Evolutionary conservation across 805 yeast genomes (phyloP).

Genomic region (Candida sakaeoensis): DNA sequence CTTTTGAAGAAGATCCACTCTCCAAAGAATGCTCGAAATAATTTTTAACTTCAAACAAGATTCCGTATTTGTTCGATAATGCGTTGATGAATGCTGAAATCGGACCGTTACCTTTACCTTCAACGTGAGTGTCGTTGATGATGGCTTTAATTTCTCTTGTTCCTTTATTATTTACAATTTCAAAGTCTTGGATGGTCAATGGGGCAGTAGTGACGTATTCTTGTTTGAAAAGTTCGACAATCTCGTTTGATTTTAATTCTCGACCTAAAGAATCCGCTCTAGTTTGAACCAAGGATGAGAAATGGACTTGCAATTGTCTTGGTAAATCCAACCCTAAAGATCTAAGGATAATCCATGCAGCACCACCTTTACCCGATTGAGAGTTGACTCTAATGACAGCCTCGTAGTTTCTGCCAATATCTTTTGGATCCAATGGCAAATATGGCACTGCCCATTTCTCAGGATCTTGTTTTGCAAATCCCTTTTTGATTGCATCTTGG

Average conservation of each 20-base stretch:
- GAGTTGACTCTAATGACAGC: constrained; percentile 82
- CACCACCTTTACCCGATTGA: constrained; percentile 87
- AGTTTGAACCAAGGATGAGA: constrained; percentile 61
- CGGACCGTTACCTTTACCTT: constrained; percentile 75
- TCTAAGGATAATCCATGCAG: constrained; percentile 76
- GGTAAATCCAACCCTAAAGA: constrained; percentile 72
- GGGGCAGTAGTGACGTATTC: constrained; percentile 45
- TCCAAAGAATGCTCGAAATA: constrained; percentile 75
- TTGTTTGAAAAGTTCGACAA: constrained; percentile 51
- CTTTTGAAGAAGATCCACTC: constrained; percentile 65
- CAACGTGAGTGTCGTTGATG: constrained; percentile 26
- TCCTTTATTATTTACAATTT: constrained; percentile 40
- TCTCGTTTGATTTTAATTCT: constrained; percentile 67
- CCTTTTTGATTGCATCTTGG: constrained; percentile 70
- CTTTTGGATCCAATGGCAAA: constrained; percentile 77
- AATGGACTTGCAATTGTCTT: constrained; percentile 64
- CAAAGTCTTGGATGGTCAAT: constrained; percentile 42
- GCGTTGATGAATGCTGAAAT: constrained; percentile 72
- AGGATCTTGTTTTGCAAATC: constrained; percentile 48
- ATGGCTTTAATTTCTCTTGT: constrained; percentile 48
- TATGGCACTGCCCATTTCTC: constrained; percentile 67
- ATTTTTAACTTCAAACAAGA: constrained; percentile 57
- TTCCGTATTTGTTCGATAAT: constrained; percentile 47
- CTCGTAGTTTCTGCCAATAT: constrained; percentile 76
- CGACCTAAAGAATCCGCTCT: constrained; percentile 65